Evolutionary conservation across 305 asterid genomes (phyloP).

Genomic region (Rubia peregrina): DNA sequence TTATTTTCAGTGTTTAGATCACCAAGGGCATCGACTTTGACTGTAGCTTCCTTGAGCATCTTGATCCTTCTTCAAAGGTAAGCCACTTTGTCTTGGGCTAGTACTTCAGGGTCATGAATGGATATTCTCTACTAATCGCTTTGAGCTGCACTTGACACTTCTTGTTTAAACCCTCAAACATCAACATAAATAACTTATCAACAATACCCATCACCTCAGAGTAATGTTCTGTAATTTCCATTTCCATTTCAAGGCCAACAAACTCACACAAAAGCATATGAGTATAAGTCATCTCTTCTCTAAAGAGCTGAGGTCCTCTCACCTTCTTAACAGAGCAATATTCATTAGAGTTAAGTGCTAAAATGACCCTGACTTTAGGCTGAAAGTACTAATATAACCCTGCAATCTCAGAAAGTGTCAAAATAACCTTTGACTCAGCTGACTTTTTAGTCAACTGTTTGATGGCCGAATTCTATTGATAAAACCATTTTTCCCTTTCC

Average conservation of each 20-base stretch:
- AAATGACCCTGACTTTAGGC: no score
- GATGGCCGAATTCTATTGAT: no score
- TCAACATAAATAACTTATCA: conserved; percentile 54
- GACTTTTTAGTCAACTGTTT: no score
- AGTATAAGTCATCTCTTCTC: conserved; percentile 81
- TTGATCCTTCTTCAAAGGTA: conserved; percentile 77
- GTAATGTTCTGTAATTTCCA: conserved; percentile 78
- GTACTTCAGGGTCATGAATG: conserved; percentile 79
- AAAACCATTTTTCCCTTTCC: no score
- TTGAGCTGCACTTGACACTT: conserved; percentile 59
- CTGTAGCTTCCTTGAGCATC: conserved; percentile 88
- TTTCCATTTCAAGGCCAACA: conserved; percentile 84
- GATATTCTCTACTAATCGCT: conserved; percentile 64
- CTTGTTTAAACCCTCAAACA: conserved; percentile 63
- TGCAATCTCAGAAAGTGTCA: no score
- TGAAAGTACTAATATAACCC: no score
- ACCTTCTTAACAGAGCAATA: no score
- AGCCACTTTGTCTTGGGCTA: conserved; percentile 57
- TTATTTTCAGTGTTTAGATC: conserved; percentile 90
- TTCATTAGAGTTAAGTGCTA: no score
- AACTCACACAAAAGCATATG: conserved; percentile 91
- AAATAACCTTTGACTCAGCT: no score
- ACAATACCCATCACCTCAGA: conserved; percentile 93
- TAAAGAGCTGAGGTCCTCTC: conserved; percentile 76
- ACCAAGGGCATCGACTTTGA: conserved; percentile 78